These are phyloP conservation scores for Wickerhamomyces rabaulensis DNA, from an alignment of 805 yeast species.

Conservation along the genomic window DNA sequence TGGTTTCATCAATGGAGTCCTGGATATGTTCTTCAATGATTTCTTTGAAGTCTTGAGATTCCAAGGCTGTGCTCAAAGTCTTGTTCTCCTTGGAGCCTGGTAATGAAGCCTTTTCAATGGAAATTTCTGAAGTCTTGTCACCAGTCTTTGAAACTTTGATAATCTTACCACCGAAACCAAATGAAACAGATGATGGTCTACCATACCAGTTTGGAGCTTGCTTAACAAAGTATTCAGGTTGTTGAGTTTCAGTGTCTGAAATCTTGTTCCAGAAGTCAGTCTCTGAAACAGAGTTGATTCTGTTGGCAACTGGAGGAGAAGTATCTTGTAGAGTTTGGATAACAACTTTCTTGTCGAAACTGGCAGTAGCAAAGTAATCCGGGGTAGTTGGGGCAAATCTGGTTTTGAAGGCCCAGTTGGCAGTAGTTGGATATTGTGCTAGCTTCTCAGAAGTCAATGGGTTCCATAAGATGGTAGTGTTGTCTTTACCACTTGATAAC, in stretches of 20 bases:
- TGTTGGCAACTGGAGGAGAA: slow-evolving; percentile 45
- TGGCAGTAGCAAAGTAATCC: slow-evolving; percentile 82
- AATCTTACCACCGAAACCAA: slow-evolving; percentile 93
- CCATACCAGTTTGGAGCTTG: slow-evolving; percentile 92
- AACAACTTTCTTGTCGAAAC: slow-evolving; percentile 77
- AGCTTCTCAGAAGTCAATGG: slow-evolving; percentile 67
- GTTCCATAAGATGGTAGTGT: slow-evolving; percentile 85
- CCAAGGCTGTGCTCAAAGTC: slow-evolving; percentile 51
- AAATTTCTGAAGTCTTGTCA: slow-evolving; percentile 34
- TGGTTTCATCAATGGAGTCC: slow-evolving; percentile 31
- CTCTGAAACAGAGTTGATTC: slow-evolving; percentile 44
- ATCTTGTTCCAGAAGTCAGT: slow-evolving; percentile 84
- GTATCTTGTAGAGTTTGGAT: slow-evolving; percentile 90
- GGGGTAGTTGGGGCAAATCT: slow-evolving; percentile 86
- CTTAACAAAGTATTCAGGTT: slow-evolving; percentile 61
- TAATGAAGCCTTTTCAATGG: slow-evolving; percentile 34
- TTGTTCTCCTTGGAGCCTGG: slow-evolving; percentile 33
- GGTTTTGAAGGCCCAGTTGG: slow-evolving; percentile 91
- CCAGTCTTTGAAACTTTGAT: slow-evolving; percentile 46
- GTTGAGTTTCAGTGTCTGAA: slow-evolving; percentile 61
- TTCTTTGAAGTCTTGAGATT: slow-evolving; percentile 44
- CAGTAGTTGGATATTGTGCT: slow-evolving; percentile 86
- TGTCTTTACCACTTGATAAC: slow-evolving; percentile 90
- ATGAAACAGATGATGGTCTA: slow-evolving; percentile 65
- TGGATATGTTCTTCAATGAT: slow-evolving; percentile 52